phyloP scores from a whole-genome alignment of 2,329 filamentous ascomycete genomes.

The Exutisphaerella laricina region DNA sequence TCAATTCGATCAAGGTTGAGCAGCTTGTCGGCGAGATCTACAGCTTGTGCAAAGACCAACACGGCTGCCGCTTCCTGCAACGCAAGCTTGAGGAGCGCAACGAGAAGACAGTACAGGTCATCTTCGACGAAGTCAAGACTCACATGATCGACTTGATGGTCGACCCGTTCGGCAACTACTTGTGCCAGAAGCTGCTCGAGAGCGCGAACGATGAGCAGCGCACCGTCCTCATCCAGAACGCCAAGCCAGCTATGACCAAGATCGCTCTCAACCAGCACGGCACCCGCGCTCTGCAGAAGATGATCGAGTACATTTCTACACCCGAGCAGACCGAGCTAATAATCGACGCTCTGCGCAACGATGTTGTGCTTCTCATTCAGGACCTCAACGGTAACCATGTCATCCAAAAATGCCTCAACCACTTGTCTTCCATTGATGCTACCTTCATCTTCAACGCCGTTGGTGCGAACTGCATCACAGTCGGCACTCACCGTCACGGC shows the following conservation, averaged over 20 bases:
- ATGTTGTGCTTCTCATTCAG: constrained; percentile 91
- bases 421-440: constrained; percentile 74
- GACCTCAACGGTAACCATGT: constrained; percentile 98
- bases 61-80: constrained; percentile 93
- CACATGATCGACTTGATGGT: constrained; percentile 98
- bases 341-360: constrained; percentile 72
- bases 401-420: constrained; percentile 98
- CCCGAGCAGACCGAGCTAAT: constrained; percentile 80
- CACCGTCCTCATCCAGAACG: constrained; percentile 85
- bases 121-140: constrained; percentile 87
- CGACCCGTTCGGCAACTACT: constrained; percentile 97
- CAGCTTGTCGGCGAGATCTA: constrained; percentile 79
- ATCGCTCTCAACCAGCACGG: constrained; percentile 97
- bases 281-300: constrained; percentile 94
- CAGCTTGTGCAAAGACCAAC: constrained; percentile 91
- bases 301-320: constrained; percentile 95
- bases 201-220: constrained; percentile 93
- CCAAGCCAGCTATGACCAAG: constrained; percentile 77
- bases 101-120: constrained; percentile 78
- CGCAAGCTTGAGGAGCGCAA: constrained; percentile 92
- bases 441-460: constrained; percentile 98
- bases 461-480: constrained; percentile 75
- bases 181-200: constrained; percentile 97
- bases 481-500: constrained; percentile 94
- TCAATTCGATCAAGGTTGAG: constrained; percentile 76